Evolutionary conservation across 1,284 basidiomycete genomes (phyloP).

Genomic region (Marasmius tenuissimus): DNA sequence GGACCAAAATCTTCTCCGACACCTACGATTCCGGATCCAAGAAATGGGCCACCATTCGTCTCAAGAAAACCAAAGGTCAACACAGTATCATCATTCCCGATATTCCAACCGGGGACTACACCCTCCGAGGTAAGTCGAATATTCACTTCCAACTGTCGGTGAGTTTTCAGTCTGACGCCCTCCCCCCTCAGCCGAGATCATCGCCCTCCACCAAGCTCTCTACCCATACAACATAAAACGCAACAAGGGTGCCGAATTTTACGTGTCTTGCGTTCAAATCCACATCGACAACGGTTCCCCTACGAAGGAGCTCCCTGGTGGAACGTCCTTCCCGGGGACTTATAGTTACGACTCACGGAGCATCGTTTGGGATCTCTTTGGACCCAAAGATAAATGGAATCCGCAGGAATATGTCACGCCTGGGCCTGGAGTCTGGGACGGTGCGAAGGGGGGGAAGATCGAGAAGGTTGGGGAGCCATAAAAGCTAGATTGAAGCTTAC

Average conservation of each 20-base stretch:
- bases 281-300: conserved; percentile 24
- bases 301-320: conserved; percentile 24
- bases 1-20: conserved; percentile 31
- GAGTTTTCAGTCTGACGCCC: background rate
- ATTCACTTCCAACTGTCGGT: background rate
- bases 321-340: conserved; percentile 26
- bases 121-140: conserved; percentile 28
- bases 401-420: conserved; percentile 1
- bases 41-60: conserved; percentile 30
- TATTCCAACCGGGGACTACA: conserved; percentile 33
- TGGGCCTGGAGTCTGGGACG: conserved; percentile 2
- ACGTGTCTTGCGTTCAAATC: conserved; percentile 33
- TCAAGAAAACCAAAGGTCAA: conserved; percentile 27
- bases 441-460: conserved; percentile 2
- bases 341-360: background rate
- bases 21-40: conserved; percentile 19
- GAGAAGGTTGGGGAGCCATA: background rate
- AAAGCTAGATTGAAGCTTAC: background rate
- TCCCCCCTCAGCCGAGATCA: conserved; percentile 27
- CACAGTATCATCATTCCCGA: conserved; percentile 32
- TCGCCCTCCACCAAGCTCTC: conserved; percentile 31
- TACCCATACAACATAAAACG: conserved; percentile 25
- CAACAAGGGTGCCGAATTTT: conserved; percentile 31
- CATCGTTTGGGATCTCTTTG: conserved; percentile 2
- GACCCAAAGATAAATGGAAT: background rate